phyloP scores from a whole-genome alignment of 2,329 filamentous ascomycete species.

The Bipolaris cookei region DNA sequence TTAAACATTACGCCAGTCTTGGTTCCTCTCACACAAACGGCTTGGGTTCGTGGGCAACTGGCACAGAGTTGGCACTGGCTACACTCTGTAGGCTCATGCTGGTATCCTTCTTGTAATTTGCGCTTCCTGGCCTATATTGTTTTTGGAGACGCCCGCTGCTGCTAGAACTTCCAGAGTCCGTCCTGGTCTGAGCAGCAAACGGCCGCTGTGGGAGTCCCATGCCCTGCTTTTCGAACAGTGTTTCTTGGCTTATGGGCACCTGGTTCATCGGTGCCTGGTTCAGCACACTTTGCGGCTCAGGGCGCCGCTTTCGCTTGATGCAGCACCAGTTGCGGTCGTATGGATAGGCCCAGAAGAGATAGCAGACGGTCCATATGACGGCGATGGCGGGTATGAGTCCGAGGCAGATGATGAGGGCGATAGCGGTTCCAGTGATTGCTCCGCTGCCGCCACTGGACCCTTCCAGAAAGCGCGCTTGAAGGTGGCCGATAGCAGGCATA shows the following conservation, averaged over 20 bases:
- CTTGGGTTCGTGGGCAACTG: constrained; percentile 29
- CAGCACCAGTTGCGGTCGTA: constrained; percentile 35
- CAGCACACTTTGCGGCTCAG: constrained; percentile 9
- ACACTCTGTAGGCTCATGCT: constrained; percentile 25
- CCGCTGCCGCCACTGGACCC: constrained; percentile 9
- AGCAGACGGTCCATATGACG: constrained; percentile 33
- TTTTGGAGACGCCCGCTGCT: constrained; percentile 14
- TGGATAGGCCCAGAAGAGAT: constrained; percentile 37
- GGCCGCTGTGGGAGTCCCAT: constrained; percentile 24
- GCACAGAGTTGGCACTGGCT: constrained; percentile 24
- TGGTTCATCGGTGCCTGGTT: constrained; percentile 4
- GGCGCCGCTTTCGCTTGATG: constrained; percentile 28
- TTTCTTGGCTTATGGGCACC: constrained; percentile 17
- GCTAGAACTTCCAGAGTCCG: constrained; percentile 24
- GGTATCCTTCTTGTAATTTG: constrained; percentile 4
- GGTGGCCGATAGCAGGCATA: constrained; percentile 28
- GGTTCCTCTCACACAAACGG: constrained; percentile 30
- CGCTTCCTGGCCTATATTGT: constrained; percentile 4
- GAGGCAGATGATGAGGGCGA: constrained; percentile 34
- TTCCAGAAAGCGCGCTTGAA: constrained; percentile 24
- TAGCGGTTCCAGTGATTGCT: constrained; percentile 26
- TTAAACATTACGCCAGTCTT: background rate
- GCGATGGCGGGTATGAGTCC: constrained; percentile 35
- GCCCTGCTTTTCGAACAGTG: constrained; percentile 22
- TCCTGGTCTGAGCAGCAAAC: constrained; percentile 10